phyloP scores from a whole-genome alignment of 805 yeast genomes.

The Candida krabiensis region DNA sequence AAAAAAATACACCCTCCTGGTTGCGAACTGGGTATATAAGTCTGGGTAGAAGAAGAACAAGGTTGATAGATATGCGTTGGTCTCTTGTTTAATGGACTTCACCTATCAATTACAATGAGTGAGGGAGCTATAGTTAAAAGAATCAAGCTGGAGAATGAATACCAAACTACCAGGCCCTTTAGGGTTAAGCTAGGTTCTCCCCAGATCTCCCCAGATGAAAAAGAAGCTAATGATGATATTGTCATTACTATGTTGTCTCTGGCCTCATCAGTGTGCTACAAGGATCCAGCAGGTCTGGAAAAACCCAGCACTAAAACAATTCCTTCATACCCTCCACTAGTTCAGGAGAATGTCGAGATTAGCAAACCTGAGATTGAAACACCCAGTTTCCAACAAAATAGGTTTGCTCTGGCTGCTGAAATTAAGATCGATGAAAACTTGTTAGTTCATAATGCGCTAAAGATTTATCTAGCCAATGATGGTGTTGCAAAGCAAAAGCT shows the following conservation, averaged over 20 bases:
- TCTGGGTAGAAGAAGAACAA: neutral
- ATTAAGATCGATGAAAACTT: slow-evolving; percentile 16
- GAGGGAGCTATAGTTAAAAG: too few relatives aligned
- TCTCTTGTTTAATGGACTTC: too few relatives aligned
- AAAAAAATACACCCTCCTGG: neutral
- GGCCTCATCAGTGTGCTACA: neutral
- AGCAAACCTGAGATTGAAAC: neutral
- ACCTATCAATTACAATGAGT: too few relatives aligned
- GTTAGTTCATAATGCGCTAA: slow-evolving; percentile 13
- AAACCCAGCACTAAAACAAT: neutral
- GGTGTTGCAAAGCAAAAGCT: slow-evolving; percentile 6
- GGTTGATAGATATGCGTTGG: neutral
- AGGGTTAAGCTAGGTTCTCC: too few relatives aligned
- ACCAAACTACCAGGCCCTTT: too few relatives aligned
- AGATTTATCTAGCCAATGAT: slow-evolving; percentile 5
- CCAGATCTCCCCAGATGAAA: too few relatives aligned
- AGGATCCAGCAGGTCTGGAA: neutral
- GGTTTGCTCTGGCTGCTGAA: slow-evolving; percentile 8
- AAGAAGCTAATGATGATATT: neutral
- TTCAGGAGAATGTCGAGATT: neutral
- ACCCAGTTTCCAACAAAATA: neutral
- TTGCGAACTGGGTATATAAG: neutral
- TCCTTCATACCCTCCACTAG: neutral
- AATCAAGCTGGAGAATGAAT: too few relatives aligned
- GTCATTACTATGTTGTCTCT: neutral